Conservation (phyloP, 805 yeast species). For the Debaryomyces castellii region DNA sequence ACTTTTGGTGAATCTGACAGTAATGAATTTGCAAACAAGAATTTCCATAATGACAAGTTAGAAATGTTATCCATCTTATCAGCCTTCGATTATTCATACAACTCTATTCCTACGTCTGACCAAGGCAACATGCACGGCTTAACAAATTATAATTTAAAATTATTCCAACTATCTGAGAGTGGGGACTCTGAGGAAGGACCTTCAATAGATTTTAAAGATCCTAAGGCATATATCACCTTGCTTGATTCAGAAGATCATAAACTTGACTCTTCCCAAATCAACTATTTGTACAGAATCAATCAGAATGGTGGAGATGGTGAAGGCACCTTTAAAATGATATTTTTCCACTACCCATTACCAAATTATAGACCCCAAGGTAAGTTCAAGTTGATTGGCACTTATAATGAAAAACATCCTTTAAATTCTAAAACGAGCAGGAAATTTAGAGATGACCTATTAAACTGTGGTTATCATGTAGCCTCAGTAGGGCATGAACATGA, state of each 20-base stretch:
- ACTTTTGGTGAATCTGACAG: slow-evolving; percentile 41
- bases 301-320: background rate
- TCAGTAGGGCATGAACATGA: slow-evolving; percentile 46
- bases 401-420: slow-evolving; percentile 36
- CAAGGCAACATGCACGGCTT: slow-evolving; percentile 26
- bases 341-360: slow-evolving; percentile 43
- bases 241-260: slow-evolving; percentile 31
- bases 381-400: slow-evolving; percentile 38
- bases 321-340: slow-evolving; percentile 26
- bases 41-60: slow-evolving; percentile 7
- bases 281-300: slow-evolving; percentile 30
- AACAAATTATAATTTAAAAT: slow-evolving; percentile 35
- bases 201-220: slow-evolving; percentile 6
- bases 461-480: slow-evolving; percentile 35
- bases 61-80: slow-evolving; percentile 27
- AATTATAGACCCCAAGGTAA: slow-evolving; percentile 40
- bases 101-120: slow-evolving; percentile 16
- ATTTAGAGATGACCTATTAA: slow-evolving; percentile 32
- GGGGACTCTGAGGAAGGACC: slow-evolving; percentile 7
- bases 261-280: slow-evolving; percentile 33
- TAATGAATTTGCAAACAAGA: slow-evolving; percentile 4
- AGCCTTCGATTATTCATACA: slow-evolving; percentile 37
- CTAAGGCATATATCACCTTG: slow-evolving; percentile 27
- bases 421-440: slow-evolving; percentile 25
- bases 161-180: slow-evolving; percentile 12